These are phyloP conservation scores for Aleurites moluccanus DNA, from an alignment of 441 rosid genomes.

Conservation along the genomic window DNA sequence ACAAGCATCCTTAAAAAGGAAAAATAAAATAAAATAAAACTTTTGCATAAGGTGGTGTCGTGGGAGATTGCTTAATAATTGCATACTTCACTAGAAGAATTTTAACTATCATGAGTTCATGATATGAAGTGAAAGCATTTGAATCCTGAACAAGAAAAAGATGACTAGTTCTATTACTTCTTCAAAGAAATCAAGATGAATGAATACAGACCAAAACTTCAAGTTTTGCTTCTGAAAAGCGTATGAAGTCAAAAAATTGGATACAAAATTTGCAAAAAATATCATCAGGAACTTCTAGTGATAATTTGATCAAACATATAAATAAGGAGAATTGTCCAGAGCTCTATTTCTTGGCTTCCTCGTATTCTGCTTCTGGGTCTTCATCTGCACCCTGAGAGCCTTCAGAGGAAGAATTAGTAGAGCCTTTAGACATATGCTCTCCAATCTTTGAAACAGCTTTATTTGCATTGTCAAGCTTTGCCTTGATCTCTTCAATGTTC, in stretches of 20 bases:
- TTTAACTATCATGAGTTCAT: neutral
- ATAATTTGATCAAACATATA: neutral
- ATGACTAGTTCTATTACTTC: neutral
- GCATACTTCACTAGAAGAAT: neutral
- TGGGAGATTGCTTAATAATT: neutral
- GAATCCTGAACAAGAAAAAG: neutral
- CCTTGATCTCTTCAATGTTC: constrained; percentile 60
- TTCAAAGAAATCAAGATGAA: neutral
- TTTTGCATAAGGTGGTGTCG: too few relatives aligned
- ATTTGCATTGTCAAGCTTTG: constrained; percentile 80
- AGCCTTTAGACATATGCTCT: constrained; percentile 71
- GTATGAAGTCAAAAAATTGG: neutral
- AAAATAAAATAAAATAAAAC: too few relatives aligned
- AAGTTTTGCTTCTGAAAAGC: neutral
- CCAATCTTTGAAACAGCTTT: constrained; percentile 92
- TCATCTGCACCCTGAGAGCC: constrained; percentile 68
- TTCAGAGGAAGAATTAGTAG: constrained; percentile 48
- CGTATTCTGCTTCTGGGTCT: constrained; percentile 81
- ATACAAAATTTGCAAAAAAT: neutral
- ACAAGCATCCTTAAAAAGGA: too few relatives aligned
- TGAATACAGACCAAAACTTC: neutral
- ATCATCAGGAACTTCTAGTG: neutral
- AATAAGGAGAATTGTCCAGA: constrained; percentile 33
- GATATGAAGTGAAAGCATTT: neutral
- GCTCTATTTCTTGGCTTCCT: constrained; percentile 81